A percentile compares a stretch with the other conserved stretches of the same genome.
These are phyloP conservation scores for Phoma sp. DNA, from an alignment of 2,329 filamentous ascomycete genomes.

Conservation along the genomic window DNA sequence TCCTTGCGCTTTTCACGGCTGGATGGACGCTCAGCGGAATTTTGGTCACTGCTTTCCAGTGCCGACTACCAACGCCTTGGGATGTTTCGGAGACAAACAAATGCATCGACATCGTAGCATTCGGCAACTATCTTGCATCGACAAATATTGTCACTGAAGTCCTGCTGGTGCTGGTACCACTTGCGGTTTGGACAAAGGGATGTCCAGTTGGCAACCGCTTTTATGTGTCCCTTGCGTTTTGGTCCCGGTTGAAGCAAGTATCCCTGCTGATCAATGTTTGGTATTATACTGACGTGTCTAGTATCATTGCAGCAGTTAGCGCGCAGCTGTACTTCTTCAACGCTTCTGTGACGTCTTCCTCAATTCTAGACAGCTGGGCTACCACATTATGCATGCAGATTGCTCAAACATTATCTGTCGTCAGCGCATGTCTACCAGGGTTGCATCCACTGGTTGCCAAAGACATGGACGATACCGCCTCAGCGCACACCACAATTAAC, in stretches of 20 bases:
- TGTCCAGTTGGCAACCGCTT: slow-evolving; percentile 30
- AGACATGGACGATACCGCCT: slow-evolving; percentile 7
- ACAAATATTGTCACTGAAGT: slow-evolving; percentile 38
- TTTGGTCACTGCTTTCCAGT: slow-evolving; percentile 36
- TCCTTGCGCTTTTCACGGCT: slow-evolving; percentile 29
- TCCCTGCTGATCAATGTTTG: background rate
- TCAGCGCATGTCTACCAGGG: slow-evolving; percentile 37
- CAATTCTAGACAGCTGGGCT: slow-evolving; percentile 30
- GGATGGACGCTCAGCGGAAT: slow-evolving; percentile 37
- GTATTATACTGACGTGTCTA: slow-evolving; percentile 9
- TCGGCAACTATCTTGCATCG: slow-evolving; percentile 39
- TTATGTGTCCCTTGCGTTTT: slow-evolving; percentile 34
- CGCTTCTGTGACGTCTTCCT: slow-evolving; percentile 11
- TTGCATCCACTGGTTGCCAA: slow-evolving; percentile 21
- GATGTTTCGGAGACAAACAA: slow-evolving; percentile 14
- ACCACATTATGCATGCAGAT: slow-evolving; percentile 34
- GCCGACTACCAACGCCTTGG: slow-evolving; percentile 34
- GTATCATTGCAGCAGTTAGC: slow-evolving; percentile 32
- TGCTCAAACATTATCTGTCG: slow-evolving; percentile 40
- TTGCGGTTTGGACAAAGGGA: slow-evolving; percentile 39
- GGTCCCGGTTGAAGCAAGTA: slow-evolving; percentile 33
- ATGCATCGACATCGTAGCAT: slow-evolving; percentile 31
- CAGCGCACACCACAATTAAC: background rate
- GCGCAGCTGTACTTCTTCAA: slow-evolving; percentile 37
- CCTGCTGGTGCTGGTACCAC: slow-evolving; percentile 36